Percentiles rank a stretch among this genome's conserved stretches.
Evolutionary conservation across 495 filamentous ascomycete genomes (phyloP).

Genomic region (Aspergillus avenaceus): DNA sequence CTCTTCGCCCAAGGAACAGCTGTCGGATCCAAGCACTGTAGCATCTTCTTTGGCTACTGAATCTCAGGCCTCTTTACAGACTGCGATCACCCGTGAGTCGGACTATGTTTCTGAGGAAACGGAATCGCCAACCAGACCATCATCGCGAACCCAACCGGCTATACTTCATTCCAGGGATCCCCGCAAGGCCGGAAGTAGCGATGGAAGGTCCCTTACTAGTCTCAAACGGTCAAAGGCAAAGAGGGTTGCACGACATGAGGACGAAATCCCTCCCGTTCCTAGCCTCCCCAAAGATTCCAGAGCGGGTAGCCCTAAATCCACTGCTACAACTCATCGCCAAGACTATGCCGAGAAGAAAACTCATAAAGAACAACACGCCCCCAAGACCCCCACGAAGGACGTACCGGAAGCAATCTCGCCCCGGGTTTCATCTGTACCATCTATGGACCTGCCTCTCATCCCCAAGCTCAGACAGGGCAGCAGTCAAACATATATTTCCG

Average conservation of each 20-base stretch:
- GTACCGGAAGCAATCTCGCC: conserved; percentile 28
- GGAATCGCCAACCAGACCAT: conserved; percentile 20
- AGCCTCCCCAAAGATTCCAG: conserved; percentile 15
- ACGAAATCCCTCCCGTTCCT: conserved; percentile 30
- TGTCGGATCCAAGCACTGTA: conserved; percentile 36
- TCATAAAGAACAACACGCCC: conserved; percentile 15
- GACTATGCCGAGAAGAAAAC: conserved; percentile 32
- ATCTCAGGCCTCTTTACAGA: conserved; percentile 28
- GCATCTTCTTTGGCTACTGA: conserved; percentile 27
- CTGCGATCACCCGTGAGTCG: conserved; percentile 34
- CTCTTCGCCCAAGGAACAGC: conserved; percentile 30
- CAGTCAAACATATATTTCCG: conserved; percentile 34
- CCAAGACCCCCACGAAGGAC: conserved; percentile 19
- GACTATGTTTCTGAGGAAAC: conserved; percentile 29
- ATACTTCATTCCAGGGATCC: conserved; percentile 26
- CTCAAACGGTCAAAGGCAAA: conserved; percentile 56
- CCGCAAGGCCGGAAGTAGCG: conserved; percentile 17
- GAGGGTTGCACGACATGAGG: conserved; percentile 41
- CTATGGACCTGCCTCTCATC: conserved; percentile 52
- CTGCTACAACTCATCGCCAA: conserved; percentile 12
- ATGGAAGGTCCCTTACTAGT: conserved; percentile 29
- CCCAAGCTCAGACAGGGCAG: conserved; percentile 48
- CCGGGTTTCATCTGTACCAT: conserved; percentile 55
- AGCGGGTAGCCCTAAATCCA: neutral
- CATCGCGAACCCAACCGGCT: conserved; percentile 19